These are phyloP conservation scores for Kodamaea anthophila DNA, from an alignment of 1,139 yeast genomes.

Conservation along the genomic window DNA sequence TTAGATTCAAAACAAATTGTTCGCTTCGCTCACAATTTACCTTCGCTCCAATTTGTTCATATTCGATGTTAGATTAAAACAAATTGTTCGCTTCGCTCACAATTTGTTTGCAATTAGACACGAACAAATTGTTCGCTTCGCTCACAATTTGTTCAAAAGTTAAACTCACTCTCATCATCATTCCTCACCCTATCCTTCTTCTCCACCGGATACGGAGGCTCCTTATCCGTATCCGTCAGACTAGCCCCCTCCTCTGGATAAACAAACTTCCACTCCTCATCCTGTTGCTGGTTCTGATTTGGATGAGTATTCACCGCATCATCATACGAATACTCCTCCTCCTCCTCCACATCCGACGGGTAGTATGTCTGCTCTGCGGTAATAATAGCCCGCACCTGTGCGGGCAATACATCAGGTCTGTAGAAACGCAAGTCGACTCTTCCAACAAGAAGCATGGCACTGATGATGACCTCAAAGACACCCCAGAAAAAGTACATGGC, in stretches of 20 bases:
- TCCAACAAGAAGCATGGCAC: slow-evolving; percentile 49
- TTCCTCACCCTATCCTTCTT: slow-evolving; percentile 5
- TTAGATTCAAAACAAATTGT: no score
- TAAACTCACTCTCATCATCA: slow-evolving; percentile 12
- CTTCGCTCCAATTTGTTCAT: no score
- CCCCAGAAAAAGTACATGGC: slow-evolving; percentile 69
- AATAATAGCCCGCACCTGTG: slow-evolving; percentile 32
- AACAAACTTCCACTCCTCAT: slow-evolving; percentile 12
- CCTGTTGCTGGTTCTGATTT: background rate
- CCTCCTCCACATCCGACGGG: slow-evolving; percentile 22
- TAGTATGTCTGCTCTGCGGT: slow-evolving; percentile 38
- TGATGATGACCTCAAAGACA: slow-evolving; percentile 52
- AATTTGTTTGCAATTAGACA: no score
- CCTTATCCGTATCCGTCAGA: slow-evolving; percentile 3
- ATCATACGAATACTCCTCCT: slow-evolving; percentile 6
- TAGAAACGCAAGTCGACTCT: slow-evolving; percentile 73
- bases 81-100: no score
- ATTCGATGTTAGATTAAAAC: no score
- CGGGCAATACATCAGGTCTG: slow-evolving; percentile 58
- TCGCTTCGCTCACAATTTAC: no score
- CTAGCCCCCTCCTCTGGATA: slow-evolving; percentile 10
- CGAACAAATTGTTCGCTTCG: background rate
- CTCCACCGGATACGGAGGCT: slow-evolving; percentile 13
- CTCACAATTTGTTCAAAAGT: slow-evolving; percentile 6
- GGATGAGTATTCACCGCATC: slow-evolving; percentile 4